phyloP scores from a whole-genome alignment of 495 filamentous ascomycete species.

The Daldinia caldariorum region DNA sequence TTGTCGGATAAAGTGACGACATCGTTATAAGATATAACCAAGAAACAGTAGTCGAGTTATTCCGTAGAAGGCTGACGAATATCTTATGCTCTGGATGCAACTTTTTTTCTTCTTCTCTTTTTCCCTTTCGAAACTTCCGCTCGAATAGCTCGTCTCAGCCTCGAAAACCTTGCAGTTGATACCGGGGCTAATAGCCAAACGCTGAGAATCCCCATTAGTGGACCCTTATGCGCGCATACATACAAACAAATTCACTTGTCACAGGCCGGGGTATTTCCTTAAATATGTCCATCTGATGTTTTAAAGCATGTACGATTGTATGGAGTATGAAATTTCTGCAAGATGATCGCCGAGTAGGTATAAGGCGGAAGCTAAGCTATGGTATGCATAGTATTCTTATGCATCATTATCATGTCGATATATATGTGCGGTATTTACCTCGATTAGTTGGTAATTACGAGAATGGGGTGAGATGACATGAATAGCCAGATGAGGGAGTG shows the following conservation, averaged over 20 bases:
- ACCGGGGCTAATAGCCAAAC: slow-evolving; percentile 36
- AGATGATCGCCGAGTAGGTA: slow-evolving; percentile 29
- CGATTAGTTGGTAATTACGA: neutral
- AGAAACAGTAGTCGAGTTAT: slow-evolving; percentile 8
- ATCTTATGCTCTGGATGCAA: slow-evolving; percentile 12
- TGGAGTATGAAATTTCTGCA: slow-evolving; percentile 31
- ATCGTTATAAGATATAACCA: neutral
- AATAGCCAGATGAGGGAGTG: neutral
- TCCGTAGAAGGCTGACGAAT: slow-evolving; percentile 20
- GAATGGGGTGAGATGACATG: no score
- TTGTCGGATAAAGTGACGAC: slow-evolving; percentile 3
- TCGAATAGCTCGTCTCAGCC: slow-evolving; percentile 45
- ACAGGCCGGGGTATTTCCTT: slow-evolving; percentile 30
- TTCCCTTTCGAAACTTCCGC: slow-evolving; percentile 41
- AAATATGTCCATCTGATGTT: slow-evolving; percentile 12
- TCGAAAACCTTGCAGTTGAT: slow-evolving; percentile 33
- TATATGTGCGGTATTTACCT: neutral
- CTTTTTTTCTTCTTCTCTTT: slow-evolving; percentile 30
- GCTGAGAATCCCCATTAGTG: slow-evolving; percentile 23
- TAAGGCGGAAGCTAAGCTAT: slow-evolving; percentile 21
- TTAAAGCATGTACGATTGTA: slow-evolving; percentile 31
- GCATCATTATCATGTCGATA: neutral
- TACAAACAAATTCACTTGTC: slow-evolving; percentile 13
- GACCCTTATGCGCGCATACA: neutral
- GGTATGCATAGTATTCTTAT: slow-evolving; percentile 18